Conservation (phyloP, 768 basidiomycete genomes). For the Mycena venus region DNA sequence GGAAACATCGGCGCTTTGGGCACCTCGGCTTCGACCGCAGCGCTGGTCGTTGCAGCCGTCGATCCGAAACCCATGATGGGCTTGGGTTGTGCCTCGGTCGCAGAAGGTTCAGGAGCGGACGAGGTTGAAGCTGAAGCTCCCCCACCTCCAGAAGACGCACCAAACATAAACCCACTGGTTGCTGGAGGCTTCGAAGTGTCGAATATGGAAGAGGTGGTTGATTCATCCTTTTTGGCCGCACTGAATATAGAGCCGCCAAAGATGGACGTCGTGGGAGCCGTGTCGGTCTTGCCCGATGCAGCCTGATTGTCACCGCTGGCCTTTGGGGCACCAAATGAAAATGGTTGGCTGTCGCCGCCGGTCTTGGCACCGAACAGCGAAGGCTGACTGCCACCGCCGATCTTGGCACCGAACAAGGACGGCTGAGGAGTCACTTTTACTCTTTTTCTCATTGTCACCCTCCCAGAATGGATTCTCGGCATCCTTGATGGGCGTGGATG, state of each 20-base stretch:
- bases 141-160: background rate
- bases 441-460: constrained; percentile 45
- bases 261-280: background rate
- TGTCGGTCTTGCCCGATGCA: background rate
- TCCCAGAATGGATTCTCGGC: constrained; percentile 60
- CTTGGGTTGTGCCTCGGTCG: constrained; percentile 14
- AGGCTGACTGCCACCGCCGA: background rate
- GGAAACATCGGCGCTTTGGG: constrained; percentile 51
- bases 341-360: constrained; percentile 8
- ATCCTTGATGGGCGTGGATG: constrained; percentile 51
- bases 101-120: background rate
- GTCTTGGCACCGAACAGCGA: constrained; percentile 19
- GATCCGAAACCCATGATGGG: constrained; percentile 17
- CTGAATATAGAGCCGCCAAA: constrained; percentile 26
- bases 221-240: constrained; percentile 24
- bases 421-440: constrained; percentile 14
- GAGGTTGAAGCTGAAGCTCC: background rate
- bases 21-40: constrained; percentile 33
- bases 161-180: constrained; percentile 28
- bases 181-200: constrained; percentile 22
- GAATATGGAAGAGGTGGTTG: constrained; percentile 24
- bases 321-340: constrained; percentile 19
- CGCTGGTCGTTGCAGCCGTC: constrained; percentile 26
- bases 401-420: constrained; percentile 19
- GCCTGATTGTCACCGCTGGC: background rate